These are phyloP conservation scores for Cercospora sesami DNA, from an alignment of 2,329 filamentous ascomycete species.

Conservation along the genomic window DNA sequence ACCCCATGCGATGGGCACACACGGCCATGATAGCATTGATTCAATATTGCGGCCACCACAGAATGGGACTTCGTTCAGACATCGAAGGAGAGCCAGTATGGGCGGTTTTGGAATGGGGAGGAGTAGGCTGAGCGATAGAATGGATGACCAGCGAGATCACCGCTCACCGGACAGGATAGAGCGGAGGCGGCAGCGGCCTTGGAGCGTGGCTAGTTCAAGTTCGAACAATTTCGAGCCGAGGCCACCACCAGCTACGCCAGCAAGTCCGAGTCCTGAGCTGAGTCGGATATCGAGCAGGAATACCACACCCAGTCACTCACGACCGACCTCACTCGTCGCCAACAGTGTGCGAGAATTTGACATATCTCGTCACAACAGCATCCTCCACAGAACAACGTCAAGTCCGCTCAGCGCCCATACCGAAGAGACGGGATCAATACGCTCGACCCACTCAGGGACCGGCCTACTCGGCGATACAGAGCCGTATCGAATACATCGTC, in stretches of 20 bases:
- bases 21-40: conserved; percentile 50
- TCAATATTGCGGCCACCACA: conserved; percentile 56
- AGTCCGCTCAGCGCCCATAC: conserved; percentile 38
- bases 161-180: conserved; percentile 45
- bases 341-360: conserved; percentile 37
- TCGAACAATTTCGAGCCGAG: conserved; percentile 48
- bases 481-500: conserved; percentile 34
- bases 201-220: conserved; percentile 39
- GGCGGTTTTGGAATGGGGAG: conserved; percentile 47
- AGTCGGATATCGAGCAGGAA: conserved; percentile 46
- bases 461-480: conserved; percentile 35
- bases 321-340: conserved; percentile 37
- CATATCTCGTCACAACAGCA: conserved; percentile 37
- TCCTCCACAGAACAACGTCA: conserved; percentile 32
- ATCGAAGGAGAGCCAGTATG: conserved; percentile 56
- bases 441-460: conserved; percentile 36
- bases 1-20: conserved; percentile 35
- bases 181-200: conserved; percentile 38
- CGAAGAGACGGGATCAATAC: conserved; percentile 38
- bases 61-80: conserved; percentile 56
- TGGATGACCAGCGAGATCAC: conserved; percentile 56
- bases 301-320: conserved; percentile 37
- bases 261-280: conserved; percentile 57
- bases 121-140: conserved; percentile 36
- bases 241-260: conserved; percentile 64